These are phyloP conservation scores for Hypoxylon sp. DNA, from an alignment of 2,329 filamentous ascomycete species.

Conservation along the genomic window DNA sequence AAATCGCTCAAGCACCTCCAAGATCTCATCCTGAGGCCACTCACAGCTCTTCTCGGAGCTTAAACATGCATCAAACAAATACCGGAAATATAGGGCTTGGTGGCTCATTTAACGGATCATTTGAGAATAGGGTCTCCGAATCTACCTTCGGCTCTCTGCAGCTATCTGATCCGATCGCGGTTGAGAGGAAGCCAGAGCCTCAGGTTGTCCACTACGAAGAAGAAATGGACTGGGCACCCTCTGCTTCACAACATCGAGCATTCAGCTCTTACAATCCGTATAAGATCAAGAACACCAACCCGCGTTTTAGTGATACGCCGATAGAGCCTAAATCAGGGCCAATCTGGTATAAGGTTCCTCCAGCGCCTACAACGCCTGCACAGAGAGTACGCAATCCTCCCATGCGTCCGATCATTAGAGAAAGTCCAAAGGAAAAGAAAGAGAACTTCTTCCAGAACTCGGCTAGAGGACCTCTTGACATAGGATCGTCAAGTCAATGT, in stretches of 20 bases:
- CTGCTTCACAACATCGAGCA: slow-evolving; percentile 68
- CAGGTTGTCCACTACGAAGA: slow-evolving; percentile 61
- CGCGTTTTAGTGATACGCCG: slow-evolving; percentile 63
- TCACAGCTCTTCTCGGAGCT: slow-evolving; percentile 11
- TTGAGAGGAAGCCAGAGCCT: slow-evolving; percentile 36
- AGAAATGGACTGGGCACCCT: slow-evolving; percentile 82
- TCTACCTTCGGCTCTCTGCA: slow-evolving; percentile 43
- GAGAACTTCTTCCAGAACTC: slow-evolving; percentile 65
- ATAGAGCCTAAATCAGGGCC: slow-evolving; percentile 63
- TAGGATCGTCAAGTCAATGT: slow-evolving; percentile 39
- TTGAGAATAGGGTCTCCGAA: slow-evolving; percentile 25
- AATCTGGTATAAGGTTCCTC: slow-evolving; percentile 79
- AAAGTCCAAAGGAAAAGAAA: slow-evolving; percentile 61
- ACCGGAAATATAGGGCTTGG: slow-evolving; percentile 4
- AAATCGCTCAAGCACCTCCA: slow-evolving; percentile 46
- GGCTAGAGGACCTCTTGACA: slow-evolving; percentile 45
- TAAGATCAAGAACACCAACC: slow-evolving; percentile 58
- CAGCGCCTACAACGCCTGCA: slow-evolving; percentile 77
- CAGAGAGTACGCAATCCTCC: slow-evolving; percentile 74
- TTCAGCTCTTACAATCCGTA: slow-evolving; percentile 64
- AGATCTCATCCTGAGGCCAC: slow-evolving; percentile 11
- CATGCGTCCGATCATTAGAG: slow-evolving; percentile 67
- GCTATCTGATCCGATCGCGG: slow-evolving; percentile 39
- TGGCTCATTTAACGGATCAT: slow-evolving; percentile 23
- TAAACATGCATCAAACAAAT: background rate